Percentiles rank a stretch among this genome's conserved stretches.
Conservation (phyloP, 2,329 filamentous ascomycete species). For the Pseudocercospora eumusae region DNA sequence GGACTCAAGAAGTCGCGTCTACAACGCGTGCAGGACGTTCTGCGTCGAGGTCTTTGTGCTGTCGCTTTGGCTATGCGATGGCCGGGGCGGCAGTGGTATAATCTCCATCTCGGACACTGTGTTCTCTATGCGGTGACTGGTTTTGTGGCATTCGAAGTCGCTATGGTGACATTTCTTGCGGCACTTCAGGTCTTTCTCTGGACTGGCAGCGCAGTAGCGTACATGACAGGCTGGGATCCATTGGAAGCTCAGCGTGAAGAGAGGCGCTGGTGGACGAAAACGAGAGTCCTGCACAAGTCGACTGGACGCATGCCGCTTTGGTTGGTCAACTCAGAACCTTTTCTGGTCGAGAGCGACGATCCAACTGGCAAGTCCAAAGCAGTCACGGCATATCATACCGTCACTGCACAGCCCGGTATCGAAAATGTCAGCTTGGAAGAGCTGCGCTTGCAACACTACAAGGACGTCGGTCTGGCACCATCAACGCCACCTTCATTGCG, state of each 20-base stretch:
- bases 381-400: background rate
- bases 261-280: background rate
- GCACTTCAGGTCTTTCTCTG: background rate
- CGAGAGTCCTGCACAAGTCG: background rate
- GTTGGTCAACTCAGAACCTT: background rate
- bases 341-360: background rate
- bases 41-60: background rate
- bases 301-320: background rate
- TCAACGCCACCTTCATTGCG: background rate
- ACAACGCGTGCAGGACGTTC: background rate
- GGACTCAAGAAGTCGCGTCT: background rate
- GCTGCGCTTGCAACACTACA: background rate
- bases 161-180: background rate
- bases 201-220: background rate
- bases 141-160: background rate
- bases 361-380: background rate
- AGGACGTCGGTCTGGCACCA: background rate
- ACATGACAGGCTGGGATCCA: background rate
- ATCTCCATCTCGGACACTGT: slow-evolving; percentile 5
- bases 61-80: background rate
- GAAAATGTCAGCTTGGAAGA: background rate
- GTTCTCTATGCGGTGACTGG: background rate
- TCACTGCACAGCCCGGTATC: background rate
- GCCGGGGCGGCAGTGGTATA: background rate
- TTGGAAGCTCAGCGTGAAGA: background rate